phyloP scores from a whole-genome alignment of 225 moss, liverwort and hornwort genomes.

The Bryoerythrophyllum caledonicum region DNA sequence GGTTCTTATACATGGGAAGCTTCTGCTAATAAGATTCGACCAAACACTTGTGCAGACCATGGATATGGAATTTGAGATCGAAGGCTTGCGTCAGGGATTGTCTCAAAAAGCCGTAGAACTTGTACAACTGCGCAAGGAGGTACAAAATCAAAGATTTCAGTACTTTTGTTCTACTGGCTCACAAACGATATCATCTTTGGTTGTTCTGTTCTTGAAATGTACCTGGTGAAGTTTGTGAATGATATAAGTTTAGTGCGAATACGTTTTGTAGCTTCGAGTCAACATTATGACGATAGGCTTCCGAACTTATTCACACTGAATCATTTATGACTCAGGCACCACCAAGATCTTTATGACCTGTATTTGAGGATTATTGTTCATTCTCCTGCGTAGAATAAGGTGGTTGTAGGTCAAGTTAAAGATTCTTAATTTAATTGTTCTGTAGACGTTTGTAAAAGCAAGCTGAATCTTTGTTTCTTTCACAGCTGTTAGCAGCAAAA shows the following conservation, averaged over 20 bases:
- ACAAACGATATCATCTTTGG: background rate
- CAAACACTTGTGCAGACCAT: constrained; percentile 46
- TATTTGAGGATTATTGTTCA: background rate
- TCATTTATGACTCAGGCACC: too few species aligned
- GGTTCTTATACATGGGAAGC: background rate
- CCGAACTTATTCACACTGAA: too few species aligned
- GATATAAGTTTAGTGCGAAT: background rate
- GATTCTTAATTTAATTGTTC: background rate
- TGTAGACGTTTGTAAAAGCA: background rate
- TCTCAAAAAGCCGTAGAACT: constrained; percentile 70
- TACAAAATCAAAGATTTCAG: constrained; percentile 18
- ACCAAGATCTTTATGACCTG: background rate
- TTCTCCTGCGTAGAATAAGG: background rate
- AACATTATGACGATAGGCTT: background rate
- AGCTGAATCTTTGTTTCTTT: constrained; percentile 23
- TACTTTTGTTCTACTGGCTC: background rate
- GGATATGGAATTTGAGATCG: constrained; percentile 91
- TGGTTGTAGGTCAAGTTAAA: background rate
- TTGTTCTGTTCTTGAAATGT: background rate
- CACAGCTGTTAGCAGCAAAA: constrained; percentile 61
- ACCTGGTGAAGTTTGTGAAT: background rate
- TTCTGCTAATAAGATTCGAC: constrained; percentile 13
- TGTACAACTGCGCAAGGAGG: constrained; percentile 62
- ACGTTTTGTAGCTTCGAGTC: background rate
- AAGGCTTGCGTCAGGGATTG: constrained; percentile 74